phyloP scores from a whole-genome alignment of 1,284 basidiomycete genomes.

The Phylloporus sp. region DNA sequence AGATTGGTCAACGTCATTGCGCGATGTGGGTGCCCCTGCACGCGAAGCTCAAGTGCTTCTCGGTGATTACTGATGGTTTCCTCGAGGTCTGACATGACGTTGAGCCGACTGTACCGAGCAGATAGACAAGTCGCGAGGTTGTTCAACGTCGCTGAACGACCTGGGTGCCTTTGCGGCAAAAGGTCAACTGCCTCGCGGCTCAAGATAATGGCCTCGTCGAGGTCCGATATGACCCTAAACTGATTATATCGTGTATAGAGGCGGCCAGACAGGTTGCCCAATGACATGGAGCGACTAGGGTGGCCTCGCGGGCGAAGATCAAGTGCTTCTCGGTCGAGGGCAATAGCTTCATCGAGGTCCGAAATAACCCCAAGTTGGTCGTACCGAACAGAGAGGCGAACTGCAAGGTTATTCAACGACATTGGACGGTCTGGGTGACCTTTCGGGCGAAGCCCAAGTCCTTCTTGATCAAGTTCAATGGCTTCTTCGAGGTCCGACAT shows the following conservation, averaged over 20 bases:
- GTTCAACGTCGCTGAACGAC: not conserved
- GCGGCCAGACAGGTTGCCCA: not conserved
- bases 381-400: too few relatives aligned
- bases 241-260: not conserved
- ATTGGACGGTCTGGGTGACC: too few relatives aligned
- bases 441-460: too few relatives aligned
- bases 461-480: too few relatives aligned
- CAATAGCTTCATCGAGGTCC: not conserved
- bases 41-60: not conserved
- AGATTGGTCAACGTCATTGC: not conserved
- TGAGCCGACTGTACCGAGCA: not conserved
- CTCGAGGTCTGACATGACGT: not conserved
- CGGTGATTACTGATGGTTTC: not conserved
- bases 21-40: not conserved
- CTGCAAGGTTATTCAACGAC: too few relatives aligned
- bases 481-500: too few relatives aligned
- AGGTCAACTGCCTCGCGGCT: not conserved
- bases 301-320: not conserved
- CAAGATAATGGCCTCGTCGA: not conserved
- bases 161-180: not conserved
- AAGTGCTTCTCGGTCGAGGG: not conserved
- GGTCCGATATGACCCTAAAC: not conserved
- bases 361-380: too few relatives aligned
- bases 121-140: not conserved
- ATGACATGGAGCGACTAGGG: not conserved